phyloP scores from a whole-genome alignment of 805 yeast species.

The Dipodascopsis uninucleata region DNA sequence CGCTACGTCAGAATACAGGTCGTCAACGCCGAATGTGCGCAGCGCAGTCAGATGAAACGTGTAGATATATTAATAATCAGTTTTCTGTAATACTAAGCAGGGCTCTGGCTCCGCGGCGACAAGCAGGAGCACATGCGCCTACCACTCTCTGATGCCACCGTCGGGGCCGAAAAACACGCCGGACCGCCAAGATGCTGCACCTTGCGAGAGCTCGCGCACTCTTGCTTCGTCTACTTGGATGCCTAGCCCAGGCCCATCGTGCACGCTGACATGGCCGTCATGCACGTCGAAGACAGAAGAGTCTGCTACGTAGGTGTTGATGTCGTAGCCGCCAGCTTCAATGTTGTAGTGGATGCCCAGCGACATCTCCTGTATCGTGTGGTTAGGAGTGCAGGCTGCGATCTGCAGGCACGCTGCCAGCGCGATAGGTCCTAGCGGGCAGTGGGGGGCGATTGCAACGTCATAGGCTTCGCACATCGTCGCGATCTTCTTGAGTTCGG shows the following conservation, averaged over 20 bases:
- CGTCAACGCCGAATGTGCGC: too few relatives aligned
- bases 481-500: conserved; percentile 30
- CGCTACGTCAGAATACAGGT: too few relatives aligned
- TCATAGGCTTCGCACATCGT: conserved; percentile 31
- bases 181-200: conserved; percentile 21
- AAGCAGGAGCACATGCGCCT: too few relatives aligned
- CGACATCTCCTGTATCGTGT: conserved; percentile 30
- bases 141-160: conserved; percentile 22
- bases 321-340: conserved; percentile 24
- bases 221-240: conserved; percentile 26
- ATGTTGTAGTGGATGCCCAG: conserved; percentile 31
- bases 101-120: too few relatives aligned
- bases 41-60: too few relatives aligned
- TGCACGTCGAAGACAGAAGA: conserved; percentile 27
- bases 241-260: conserved; percentile 29
- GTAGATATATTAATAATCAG: too few relatives aligned
- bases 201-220: conserved; percentile 13
- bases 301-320: conserved; percentile 26
- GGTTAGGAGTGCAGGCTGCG: conserved; percentile 23
- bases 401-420: conserved; percentile 30
- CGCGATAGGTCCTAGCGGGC: conserved; percentile 32
- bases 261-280: conserved; percentile 26
- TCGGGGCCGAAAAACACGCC: conserved; percentile 16
- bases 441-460: conserved; percentile 32
- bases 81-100: too few relatives aligned